Evolutionary conservation across 2,329 filamentous ascomycete genomes (phyloP), one percentile per base, ranked within the genome.

Genomic region (Aspergillus transmontanensis): DNA sequence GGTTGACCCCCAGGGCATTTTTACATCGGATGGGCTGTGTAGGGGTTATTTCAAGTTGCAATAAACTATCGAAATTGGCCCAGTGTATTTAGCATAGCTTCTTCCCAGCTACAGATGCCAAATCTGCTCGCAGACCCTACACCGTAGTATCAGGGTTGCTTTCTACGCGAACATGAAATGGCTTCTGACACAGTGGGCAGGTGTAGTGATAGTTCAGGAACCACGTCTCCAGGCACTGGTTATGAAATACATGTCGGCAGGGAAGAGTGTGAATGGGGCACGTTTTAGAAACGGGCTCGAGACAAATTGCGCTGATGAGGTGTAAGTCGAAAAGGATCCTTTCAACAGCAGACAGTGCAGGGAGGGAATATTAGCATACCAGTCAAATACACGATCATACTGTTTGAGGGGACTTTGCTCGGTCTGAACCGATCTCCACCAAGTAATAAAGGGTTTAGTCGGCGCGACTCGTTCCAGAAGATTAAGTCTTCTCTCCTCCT

Each of bases 181-280:
- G 51, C 36, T 28, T 55, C 32, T 54, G 55, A 45, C 60, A 62
- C 3, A 62, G 14, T 16, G 60, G 60, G 34, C 60, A 62, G 2
- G 46, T 58, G 10, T 62, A 51, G 16, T 58, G 46, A 26, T 26
- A 34, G n/a, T 59, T 50, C 57, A 61, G 23, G 21, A 62, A 51
- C 60, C 60, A 62, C 2, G 43, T 43, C 6, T 62, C 60, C 32
- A 62, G 26, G 19, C 60, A 62, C 5, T 30, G 34, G 19, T 30
- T 53, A 30, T 62, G 60, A 10, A 62, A 62, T 3, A 62, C 55
- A 62, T 62, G 60, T 19, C 23, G 26, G 19, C 58, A 65, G 26
- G 12, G 51, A n/a, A 58, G 55, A 28, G 32, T 43, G 45, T 64
- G 58, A 26, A 61, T 63, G 30, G 36, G 62, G 51, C 39, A 62